Evolutionary conservation across 192 early-diverging fungal genomes (phyloP), one percentile per base, ranked within the genome.

Genomic region (Kappamyces sp.): DNA sequence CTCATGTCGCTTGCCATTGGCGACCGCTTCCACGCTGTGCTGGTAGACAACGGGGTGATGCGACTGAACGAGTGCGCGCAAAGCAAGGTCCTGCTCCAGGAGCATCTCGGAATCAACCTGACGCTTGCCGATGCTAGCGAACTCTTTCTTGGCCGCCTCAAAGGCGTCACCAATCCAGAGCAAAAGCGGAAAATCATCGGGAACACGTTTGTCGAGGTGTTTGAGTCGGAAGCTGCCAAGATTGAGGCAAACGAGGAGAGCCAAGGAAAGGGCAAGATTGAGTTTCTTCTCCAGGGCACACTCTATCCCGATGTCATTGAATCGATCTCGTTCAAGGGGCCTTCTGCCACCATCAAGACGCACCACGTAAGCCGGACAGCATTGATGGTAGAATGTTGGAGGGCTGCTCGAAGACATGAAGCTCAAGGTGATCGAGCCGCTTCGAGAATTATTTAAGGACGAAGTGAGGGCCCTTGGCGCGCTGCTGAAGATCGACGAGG

Each of bases 31-130:
- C 96, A 98, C 64, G 96, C 93, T 31, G 86, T 98, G 34, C 75
- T 98, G 59, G 96, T 98, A 12, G 93, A 98, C 64, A 98, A 98
- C 69, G 96, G 96, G 51, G 92, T 98, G 5, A 98, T 98, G 96
- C 92, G 96, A 66, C 75, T 93, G 47, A 91, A 94, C 72, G 96
- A 98, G 76, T 96, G 93, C 67, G 84, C 68, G 34, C 79, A 74
- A 53, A 90, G 90, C 64, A 88, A 94, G 74, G 74, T 85, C 73
- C 87, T 82, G 47, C 76, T 98, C 51, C 78, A 84, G 51, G 85
- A 93, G 51, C 89, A 91, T 63, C 81, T 98, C 64, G 90, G 90
- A 51, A 96, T 98, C 76, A 97, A 98, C 82, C 70, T 98, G 65
- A 92, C 88, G 49, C 86, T 98, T 40, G 90, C 86, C 42, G 89